These are phyloP conservation scores for Lasiodiplodia theobromae DNA, from an alignment of 2,329 filamentous ascomycete genomes.

Conservation along the genomic window DNA sequence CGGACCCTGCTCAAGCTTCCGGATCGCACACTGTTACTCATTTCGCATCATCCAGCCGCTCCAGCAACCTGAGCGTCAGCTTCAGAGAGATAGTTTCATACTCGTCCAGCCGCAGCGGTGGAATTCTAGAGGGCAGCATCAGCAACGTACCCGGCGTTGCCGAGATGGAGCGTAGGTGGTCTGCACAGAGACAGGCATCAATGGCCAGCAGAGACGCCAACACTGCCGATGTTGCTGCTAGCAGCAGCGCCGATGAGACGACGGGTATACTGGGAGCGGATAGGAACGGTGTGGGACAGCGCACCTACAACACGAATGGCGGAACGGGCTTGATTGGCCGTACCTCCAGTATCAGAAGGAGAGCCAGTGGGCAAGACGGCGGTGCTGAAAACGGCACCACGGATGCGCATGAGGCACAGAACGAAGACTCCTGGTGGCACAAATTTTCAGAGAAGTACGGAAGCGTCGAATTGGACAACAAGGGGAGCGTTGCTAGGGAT, in stretches of 20 bases:
- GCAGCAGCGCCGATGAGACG: conserved; percentile 29
- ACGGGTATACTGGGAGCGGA: conserved; percentile 25
- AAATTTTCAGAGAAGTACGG: conserved; percentile 65
- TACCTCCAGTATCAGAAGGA: conserved; percentile 6
- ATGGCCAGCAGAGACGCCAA: neutral
- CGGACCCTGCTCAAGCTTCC: neutral
- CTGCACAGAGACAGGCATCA: neutral
- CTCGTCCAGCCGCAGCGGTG: conserved; percentile 5
- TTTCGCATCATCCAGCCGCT: neutral
- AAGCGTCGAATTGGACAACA: conserved; percentile 81
- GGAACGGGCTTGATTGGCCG: neutral
- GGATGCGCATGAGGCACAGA: neutral
- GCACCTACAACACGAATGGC: conserved; percentile 22
- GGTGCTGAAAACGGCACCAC: conserved; percentile 31
- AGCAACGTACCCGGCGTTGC: conserved; percentile 11
- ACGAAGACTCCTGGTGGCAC: conserved; percentile 59
- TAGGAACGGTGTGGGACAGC: conserved; percentile 12
- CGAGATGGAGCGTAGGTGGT: conserved; percentile 21
- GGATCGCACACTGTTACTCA: neutral
- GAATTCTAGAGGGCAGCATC: neutral
- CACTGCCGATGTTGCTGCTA: neutral
- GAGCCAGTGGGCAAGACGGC: conserved; percentile 31
- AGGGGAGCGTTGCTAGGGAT: conserved; percentile 82
- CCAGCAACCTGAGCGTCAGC: conserved; percentile 19
- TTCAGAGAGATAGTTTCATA: conserved; percentile 21